Evolutionary conservation across 2,329 filamentous ascomycete genomes (phyloP), one percentile per base, ranked within the genome.

Genomic region (Beauveria bassiana): DNA sequence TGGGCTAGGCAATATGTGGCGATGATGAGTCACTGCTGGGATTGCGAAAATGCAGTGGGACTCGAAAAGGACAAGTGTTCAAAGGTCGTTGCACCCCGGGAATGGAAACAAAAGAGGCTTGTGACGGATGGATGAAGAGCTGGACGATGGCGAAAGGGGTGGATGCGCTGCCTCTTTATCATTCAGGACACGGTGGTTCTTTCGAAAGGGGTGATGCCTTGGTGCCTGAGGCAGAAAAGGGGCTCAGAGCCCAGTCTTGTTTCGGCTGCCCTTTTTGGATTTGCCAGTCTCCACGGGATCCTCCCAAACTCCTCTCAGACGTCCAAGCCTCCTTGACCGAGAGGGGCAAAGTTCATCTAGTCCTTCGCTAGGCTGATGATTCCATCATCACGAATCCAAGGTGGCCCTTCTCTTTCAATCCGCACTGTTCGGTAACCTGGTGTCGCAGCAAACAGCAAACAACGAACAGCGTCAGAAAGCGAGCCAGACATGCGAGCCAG

Each of bases 101-200:
- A 60, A 60, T 28, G 12, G 10, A 28, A 43, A 31, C 42, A 7
- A 22, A 43, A 14, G 46, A 47, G 43, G 50, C 56, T 18, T 46
- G 47, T 42, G 34, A 45, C 16, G 5, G 46, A 59, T 18, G 24
- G 56, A 54, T 46, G 31, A 45, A 24, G 43, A 45, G 40, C n/a
- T 40, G 43, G 38, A 16, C 16, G 31, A 46, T 34, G 43, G 49
- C 9, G 28, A 49, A 65, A 64, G 66, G 59, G 68, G 65, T 66
- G 65, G 69, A 57, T 62, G 65, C 66, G 62, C 59, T 65, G 62
- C 51, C 58, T 72, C 69, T 74, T 75, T 75, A 75, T 74, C 67
- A 65, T 68, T 60, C 62, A 71, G 69, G 69, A 69, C 69, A 71
- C 67, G 65, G 63, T 69, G 64, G 65, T 65, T 50, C 61, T 53